These are phyloP conservation scores for Fusarium phyllophilum DNA, from an alignment of 2,329 filamentous ascomycete genomes.

Conservation along the genomic window DNA sequence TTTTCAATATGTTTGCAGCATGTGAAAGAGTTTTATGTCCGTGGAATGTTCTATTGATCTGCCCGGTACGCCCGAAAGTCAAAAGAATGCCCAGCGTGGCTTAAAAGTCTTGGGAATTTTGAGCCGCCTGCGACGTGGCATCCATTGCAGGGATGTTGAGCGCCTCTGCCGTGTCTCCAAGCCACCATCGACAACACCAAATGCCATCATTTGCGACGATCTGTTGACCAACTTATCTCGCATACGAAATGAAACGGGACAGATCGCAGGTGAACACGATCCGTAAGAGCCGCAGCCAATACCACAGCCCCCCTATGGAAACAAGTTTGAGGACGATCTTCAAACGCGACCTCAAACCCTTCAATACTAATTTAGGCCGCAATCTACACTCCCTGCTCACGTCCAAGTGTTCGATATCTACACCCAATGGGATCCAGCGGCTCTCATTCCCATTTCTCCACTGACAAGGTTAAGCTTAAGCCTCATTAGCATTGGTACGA, in stretches of 20 bases:
- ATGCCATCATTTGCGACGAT: not conserved
- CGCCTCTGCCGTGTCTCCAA: not conserved
- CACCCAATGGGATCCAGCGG: not conserved
- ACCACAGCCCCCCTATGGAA: conserved; percentile 6
- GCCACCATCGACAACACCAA: not conserved
- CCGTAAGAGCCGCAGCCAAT: not conserved
- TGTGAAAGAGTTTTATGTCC: not conserved
- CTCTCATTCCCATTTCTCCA: not conserved
- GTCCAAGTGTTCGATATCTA: conserved; percentile 1
- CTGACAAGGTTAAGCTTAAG: conserved; percentile 1
- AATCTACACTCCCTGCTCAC: conserved; percentile 9
- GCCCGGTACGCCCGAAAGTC: not conserved
- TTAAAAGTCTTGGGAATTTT: not conserved
- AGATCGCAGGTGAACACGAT: conserved; percentile 2
- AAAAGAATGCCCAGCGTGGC: not conserved
- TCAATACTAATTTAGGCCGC: conserved; percentile 1
- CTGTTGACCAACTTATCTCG: conserved; percentile 12
- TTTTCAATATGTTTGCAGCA: not conserved
- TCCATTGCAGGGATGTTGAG: not conserved
- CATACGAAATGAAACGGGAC: conserved; percentile 18
- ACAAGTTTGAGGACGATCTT: conserved; percentile 25
- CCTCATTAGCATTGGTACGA: conserved; percentile 12
- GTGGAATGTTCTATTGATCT: not conserved
- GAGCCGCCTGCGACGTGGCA: not conserved
- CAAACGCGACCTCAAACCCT: not conserved